Evolutionary conservation across 2,329 filamentous ascomycete genomes (phyloP), one percentile per base, ranked within the genome.

Genomic region (Aspergillus versicolor): DNA sequence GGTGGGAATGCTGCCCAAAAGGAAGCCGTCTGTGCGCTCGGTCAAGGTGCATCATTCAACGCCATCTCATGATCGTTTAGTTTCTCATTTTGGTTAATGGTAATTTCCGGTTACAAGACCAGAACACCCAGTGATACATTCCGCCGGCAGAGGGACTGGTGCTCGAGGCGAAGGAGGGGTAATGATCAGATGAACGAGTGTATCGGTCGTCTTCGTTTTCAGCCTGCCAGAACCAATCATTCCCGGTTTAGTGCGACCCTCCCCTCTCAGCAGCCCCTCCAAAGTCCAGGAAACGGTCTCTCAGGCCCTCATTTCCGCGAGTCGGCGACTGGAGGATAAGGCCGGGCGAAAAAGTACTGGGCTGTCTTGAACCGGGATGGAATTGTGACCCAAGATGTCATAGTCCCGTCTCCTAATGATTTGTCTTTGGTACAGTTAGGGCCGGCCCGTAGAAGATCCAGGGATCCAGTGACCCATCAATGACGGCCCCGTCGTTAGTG

Each of bases 401-500:
- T 47, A 46, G 42, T 53, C 21, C 32, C 22, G 40, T 45, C 51
- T 21, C 9, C 9, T 52, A 47, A 34, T 32, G 17, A 34, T 54
- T 38, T 53, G 57, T 61, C 49, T 63, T 52, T 62, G 62, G 63
- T 58, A 63, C 61, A 58, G 55, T 51, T 61, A 65, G 64, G 64
- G 59, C 62, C 64, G 64, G 64, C 60, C 64, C 64, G 64, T 59
- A 46, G 52, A 52, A 43, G 60, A 63, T 61, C 61, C 57, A 64
- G 55, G 44, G 61, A 62, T 61, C 61, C 57, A 64, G 56, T 58
- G 64, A 63, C 63, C 63, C 60, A 61, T 57, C 41, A 48, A 43
- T 46, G 32, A 52, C 41, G 54, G 44, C 42, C 54, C 52, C 52
- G 58, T 55, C 42, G 49, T 59, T 56, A 56, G 54, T 52, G 54